Evolutionary conservation across 257 asterid species (phyloP).

Genomic region (Henckelia pumila): DNA sequence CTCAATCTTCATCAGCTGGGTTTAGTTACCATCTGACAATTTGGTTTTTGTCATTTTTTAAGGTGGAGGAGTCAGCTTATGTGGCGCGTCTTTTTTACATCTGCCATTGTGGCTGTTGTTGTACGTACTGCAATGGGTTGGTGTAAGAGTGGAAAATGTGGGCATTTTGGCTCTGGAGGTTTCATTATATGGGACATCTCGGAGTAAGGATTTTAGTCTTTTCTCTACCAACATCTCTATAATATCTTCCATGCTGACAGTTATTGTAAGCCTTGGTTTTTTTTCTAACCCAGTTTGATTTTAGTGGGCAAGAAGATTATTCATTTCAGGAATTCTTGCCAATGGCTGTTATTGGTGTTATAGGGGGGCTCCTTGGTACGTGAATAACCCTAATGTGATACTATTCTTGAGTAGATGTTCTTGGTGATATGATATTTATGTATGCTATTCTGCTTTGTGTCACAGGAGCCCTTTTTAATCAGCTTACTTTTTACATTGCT

Average conservation of each 20-base stretch:
- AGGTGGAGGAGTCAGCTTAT: conserved; percentile 99
- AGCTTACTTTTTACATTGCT: conserved; percentile 77
- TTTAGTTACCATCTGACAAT: conserved; percentile 19
- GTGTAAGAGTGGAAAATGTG: conserved; percentile 98
- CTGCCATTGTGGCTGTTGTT: conserved; percentile 97
- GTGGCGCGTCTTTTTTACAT: conserved; percentile 99
- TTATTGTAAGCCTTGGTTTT: conserved; percentile 21
- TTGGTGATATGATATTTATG: conserved; percentile 23
- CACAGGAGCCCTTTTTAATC: conserved; percentile 95
- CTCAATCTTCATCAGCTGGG: conserved; percentile 13
- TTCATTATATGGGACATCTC: conserved; percentile 97
- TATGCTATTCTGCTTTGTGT: neutral
- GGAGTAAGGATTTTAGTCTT: conserved; percentile 58
- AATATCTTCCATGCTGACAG: conserved; percentile 25
- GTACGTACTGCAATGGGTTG: conserved; percentile 96
- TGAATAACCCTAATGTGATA: conserved; percentile 8
- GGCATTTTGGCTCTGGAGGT: conserved; percentile 99
- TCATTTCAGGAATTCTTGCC: conserved; percentile 92
- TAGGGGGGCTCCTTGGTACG: conserved; percentile 98
- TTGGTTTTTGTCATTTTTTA: conserved; percentile 21
- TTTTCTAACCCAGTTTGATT: conserved; percentile 39
- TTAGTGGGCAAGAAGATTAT: conserved; percentile 99
- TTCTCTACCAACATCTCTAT: conserved; percentile 15
- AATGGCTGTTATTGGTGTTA: conserved; percentile 94
- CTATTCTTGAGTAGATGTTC: conserved; percentile 24